These are phyloP conservation scores for Viola pubescens DNA, from an alignment of 441 rosid genomes.

Conservation along the genomic window DNA sequence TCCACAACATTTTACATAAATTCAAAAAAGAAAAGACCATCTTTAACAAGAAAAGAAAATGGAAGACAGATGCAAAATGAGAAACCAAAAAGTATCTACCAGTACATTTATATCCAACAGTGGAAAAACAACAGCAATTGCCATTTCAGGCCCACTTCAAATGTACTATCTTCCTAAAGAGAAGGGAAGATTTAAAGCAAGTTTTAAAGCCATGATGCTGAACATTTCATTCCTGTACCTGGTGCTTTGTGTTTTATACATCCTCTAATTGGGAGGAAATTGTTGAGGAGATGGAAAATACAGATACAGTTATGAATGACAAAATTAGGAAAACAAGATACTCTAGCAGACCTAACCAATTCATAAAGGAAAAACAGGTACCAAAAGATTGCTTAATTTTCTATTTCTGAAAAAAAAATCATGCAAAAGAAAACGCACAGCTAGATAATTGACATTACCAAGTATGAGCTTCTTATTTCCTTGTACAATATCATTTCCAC, in stretches of 20 bases:
- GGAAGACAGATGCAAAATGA: too few species aligned
- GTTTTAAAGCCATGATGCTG: background rate
- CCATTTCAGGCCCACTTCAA: background rate
- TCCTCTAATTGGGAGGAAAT: too few species aligned
- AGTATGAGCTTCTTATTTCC: conserved; percentile 47
- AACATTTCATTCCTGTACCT: too few species aligned
- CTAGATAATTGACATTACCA: conserved; percentile 21
- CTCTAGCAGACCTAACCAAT: too few species aligned
- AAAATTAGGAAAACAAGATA: too few species aligned
- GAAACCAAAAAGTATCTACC: background rate
- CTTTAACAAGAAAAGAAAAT: background rate
- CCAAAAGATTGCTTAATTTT: background rate
- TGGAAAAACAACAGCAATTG: background rate
- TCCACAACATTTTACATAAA: background rate
- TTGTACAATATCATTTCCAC: conserved; percentile 38
- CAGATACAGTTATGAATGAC: too few species aligned
- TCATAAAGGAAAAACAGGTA: too few species aligned
- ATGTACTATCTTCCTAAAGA: background rate
- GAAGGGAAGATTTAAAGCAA: background rate
- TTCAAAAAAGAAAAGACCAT: background rate
- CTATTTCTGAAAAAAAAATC: too few species aligned
- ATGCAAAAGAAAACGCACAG: background rate
- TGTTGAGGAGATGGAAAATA: too few species aligned
- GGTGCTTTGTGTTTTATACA: too few species aligned
- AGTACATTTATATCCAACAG: background rate